Evolutionary conservation across 768 basidiomycete species (phyloP).

Genomic region (Russula ochroleuca): DNA sequence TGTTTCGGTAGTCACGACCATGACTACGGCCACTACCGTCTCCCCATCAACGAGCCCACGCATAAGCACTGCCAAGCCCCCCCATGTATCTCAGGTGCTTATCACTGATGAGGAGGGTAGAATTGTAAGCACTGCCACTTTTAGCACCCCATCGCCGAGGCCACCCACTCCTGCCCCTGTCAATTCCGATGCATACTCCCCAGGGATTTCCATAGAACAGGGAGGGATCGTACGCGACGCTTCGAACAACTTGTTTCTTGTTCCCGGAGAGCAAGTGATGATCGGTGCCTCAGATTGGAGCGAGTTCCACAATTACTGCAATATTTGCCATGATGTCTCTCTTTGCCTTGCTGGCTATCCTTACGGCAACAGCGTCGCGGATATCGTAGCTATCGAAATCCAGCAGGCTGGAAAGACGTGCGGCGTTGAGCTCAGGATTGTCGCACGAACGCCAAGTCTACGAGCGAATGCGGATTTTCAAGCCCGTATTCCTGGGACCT

Average conservation of each 20-base stretch:
- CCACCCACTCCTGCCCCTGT: background rate
- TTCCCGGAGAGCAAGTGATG: slow-evolving; percentile 8
- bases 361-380: background rate
- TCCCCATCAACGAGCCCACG: slow-evolving; percentile 13
- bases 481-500: slow-evolving; percentile 21
- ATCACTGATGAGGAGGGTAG: slow-evolving; percentile 16
- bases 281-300: slow-evolving; percentile 13
- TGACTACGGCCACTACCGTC: slow-evolving; percentile 21
- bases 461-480: background rate
- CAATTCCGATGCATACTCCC: background rate
- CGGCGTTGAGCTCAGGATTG: slow-evolving; percentile 16
- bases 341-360: slow-evolving; percentile 9
- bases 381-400: slow-evolving; percentile 15
- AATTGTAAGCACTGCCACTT: background rate
- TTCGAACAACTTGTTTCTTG: slow-evolving; percentile 5
- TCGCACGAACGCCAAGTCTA: background rate
- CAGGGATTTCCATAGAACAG: slow-evolving; percentile 8
- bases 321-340: slow-evolving; percentile 5
- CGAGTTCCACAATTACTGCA: slow-evolving; percentile 11
- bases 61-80: background rate
- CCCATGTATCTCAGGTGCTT: slow-evolving; percentile 9
- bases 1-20: slow-evolving; percentile 12
- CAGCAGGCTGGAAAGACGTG: slow-evolving; percentile 2
- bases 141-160: background rate
- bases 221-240: background rate